Base-by-base conservation (phyloP, 805 yeast species). In the Suhomyces sp. region DNA sequence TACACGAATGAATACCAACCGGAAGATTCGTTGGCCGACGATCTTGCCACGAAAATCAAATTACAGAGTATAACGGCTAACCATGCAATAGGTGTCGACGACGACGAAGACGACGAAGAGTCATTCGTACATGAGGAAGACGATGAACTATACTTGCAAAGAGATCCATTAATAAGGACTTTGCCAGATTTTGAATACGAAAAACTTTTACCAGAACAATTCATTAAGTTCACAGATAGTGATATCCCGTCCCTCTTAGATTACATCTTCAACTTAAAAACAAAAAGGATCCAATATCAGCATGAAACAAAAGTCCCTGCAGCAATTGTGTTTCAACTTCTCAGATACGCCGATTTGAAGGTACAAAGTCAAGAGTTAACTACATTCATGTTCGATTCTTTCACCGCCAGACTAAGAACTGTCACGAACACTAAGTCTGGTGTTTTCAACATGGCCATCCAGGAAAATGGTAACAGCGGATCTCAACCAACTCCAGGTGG, bases 271-370 rank as follows among this genome's bases (percentile, higher is more conserved):
- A 47, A 51, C 11, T 50, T 76, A 26, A 69, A 77, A 44, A 70
- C 66, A 16, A 58, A 68, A 5, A 54, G 63, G 25, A 29, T 50
- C 2, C 37, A 55, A 5, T 48, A 38, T 28, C 77, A 72, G 38
- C 76, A 72, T 39, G 69, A 70, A 29, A 60, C 81, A 4, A 65
- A 72, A 20, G 61, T 77, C 16, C 88, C 91, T 0, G 88, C 93
- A 0, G 78, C 85, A 1, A 69, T 83, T 5, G 59, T 82, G 0
- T 84, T 72, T 47, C 91, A 83, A 54, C 72, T 84, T 50, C 55
- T 83, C n/a, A 62, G 91, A 46, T 84, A 79, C 50, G 77, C 88
- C 1, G 80, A 77, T 44, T 67, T 68, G 36, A 74, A 75, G 44
- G 73, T 72, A 22, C 65, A 77, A n/a, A 75, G 80, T 32, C 58